Evolutionary conservation across 305 asterid species (phyloP).

Genomic region (Solanum aculeatissimum): DNA sequence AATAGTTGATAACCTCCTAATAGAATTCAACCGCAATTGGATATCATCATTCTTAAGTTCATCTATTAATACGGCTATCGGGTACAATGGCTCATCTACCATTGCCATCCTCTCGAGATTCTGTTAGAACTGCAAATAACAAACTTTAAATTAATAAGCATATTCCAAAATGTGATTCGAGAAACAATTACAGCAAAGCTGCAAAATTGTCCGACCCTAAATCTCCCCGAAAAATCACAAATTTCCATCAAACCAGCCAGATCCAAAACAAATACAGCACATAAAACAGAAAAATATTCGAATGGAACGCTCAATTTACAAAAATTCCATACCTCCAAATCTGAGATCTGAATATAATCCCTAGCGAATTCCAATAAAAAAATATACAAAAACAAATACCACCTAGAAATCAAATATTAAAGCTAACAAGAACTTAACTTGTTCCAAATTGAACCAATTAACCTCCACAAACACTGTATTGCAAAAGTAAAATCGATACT

Average conservation of each 20-base stretch:
- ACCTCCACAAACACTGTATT: background rate
- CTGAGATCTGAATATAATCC: constrained; percentile 27
- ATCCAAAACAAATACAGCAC: background rate
- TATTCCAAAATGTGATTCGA: background rate
- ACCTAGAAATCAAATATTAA: background rate
- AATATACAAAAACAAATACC: background rate
- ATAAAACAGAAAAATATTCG: background rate
- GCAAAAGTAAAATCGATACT: background rate
- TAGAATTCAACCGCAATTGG: constrained; percentile 68
- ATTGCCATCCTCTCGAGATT: constrained; percentile 43
- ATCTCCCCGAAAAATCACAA: background rate
- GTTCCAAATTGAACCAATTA: background rate
- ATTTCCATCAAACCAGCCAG: background rate
- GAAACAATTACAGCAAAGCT: background rate
- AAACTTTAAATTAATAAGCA: background rate
- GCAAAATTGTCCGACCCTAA: background rate
- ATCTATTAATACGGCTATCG: constrained; percentile 85
- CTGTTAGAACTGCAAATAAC: background rate
- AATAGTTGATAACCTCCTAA: constrained; percentile 74
- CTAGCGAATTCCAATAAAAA: background rate
- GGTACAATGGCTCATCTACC: constrained; percentile 91
- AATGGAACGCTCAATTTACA: background rate
- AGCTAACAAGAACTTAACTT: background rate
- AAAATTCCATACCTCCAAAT: background rate
- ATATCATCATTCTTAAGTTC: constrained; percentile 88